Base-by-base conservation (phyloP, 2,329 filamentous ascomycete genomes). In the Hirsutella thompsonii region DNA sequence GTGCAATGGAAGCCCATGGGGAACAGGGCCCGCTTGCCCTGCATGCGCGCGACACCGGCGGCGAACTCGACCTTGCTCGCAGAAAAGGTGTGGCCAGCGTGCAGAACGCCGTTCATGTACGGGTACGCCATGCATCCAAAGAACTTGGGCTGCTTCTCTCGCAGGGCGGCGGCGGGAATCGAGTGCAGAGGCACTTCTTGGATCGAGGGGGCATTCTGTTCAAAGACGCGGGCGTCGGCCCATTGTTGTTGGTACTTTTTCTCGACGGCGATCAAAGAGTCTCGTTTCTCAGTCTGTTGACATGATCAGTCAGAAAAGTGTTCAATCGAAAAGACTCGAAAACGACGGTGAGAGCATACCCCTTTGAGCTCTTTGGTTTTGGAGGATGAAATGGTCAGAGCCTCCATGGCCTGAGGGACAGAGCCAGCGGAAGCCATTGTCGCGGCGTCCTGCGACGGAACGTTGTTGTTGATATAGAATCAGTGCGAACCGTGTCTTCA, bases 41-140 rank as follows among this genome's bases (percentile, higher is more conserved):
- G 78, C 86, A 96, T 93, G 42, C 90, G 75, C 37, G 83, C 81
- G 57, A 87, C 89, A 35, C 90, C 87, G 20, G 83, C 77, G 43
- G 80, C 81, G 61, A 96, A 98, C 64, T 98, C 92, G 52, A 94
- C 79, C 65, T 98, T 98, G 56, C 77, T 84, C 46, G 85, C 79
- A 19, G 88, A 92, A 63, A 98, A 96, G 52, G 79, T 82, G 68
- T 98, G 92, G 19, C 92, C 92, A 26, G 84, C 87, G 57, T 96
- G 90, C 20, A 93, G 72, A 45, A 79, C 83, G 47, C 87, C 87
- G 63, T 93, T 94, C 81, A 88, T 87, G 61, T 87, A 89, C 11
- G 64, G 64, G 40, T 64, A 67, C 11, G 64, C 61, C 57, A 66
- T 66, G 39, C 56, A 60, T 42, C 83, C 87, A 58, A 90, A 93